Evolutionary conservation across 768 basidiomycete genomes (phyloP).

Genomic region (Pulveroboletus sp.): DNA sequence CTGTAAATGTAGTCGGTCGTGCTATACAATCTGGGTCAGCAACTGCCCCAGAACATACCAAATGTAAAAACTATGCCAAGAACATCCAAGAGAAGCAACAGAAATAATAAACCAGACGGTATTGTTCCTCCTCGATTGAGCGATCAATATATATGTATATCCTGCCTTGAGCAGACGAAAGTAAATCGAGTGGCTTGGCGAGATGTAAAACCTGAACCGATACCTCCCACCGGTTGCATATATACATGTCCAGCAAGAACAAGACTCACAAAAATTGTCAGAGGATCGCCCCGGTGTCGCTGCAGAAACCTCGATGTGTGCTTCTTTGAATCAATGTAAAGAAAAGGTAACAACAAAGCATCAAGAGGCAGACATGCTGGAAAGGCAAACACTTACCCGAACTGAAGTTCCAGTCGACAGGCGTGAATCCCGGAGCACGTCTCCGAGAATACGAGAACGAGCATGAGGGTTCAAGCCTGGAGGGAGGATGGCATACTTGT

Average conservation of each 20-base stretch:
- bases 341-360: background rate
- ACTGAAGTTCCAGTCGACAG: constrained; percentile 9
- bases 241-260: background rate
- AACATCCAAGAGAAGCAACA: background rate
- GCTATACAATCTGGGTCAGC: constrained; percentile 7
- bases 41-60: background rate
- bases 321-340: background rate
- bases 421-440: background rate
- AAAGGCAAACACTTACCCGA: constrained; percentile 3
- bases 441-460: background rate
- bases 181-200: too few species aligned
- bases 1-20: background rate
- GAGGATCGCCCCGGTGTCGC: background rate
- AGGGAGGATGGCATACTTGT: constrained; percentile 7
- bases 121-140: background rate
- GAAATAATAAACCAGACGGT: background rate
- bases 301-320: background rate
- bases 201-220: background rate
- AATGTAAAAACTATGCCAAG: background rate
- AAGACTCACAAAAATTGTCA: constrained; percentile 8
- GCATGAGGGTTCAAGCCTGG: background rate
- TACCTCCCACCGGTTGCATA: background rate
- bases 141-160: background rate
- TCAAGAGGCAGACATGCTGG: background rate
- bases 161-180: background rate